Evolutionary conservation across 1,139 yeast genomes (phyloP).

Genomic region (Yamadazyma friedrichii): DNA sequence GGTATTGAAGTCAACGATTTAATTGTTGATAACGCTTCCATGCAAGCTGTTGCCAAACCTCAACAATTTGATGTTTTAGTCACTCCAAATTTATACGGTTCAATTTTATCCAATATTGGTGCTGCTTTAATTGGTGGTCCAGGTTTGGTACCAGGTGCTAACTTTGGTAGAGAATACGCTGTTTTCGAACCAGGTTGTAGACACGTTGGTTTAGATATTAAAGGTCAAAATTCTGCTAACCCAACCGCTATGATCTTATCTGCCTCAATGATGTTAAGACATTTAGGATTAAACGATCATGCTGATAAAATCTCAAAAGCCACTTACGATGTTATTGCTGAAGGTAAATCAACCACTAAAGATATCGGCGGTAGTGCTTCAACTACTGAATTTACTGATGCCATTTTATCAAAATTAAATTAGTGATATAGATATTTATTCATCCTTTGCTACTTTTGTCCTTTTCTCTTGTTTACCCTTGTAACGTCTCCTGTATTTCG

Average conservation of each 20-base stretch:
- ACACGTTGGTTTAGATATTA: slow-evolving; percentile 96
- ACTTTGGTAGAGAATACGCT: slow-evolving; percentile 96
- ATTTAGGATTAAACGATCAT: slow-evolving; percentile 78
- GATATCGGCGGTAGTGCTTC: slow-evolving; percentile 90
- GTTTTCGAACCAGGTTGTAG: slow-evolving; percentile 99
- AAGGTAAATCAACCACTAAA: slow-evolving; percentile 73
- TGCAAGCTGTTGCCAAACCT: slow-evolving; percentile 98
- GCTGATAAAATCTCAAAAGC: slow-evolving; percentile 89
- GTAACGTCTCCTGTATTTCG: too few relatives aligned
- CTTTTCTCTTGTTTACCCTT: too few relatives aligned
- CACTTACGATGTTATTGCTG: slow-evolving; percentile 84
- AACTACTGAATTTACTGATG: slow-evolving; percentile 92
- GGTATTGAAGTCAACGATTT: slow-evolving; percentile 82
- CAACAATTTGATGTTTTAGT: slow-evolving; percentile 98
- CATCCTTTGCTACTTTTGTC: too few relatives aligned
- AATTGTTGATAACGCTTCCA: slow-evolving; percentile 98
- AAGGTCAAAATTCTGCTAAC: slow-evolving; percentile 93
- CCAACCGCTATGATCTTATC: slow-evolving; percentile 97
- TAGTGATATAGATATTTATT: slow-evolving; percentile 13
- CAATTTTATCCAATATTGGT: slow-evolving; percentile 95
- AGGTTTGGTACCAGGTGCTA: slow-evolving; percentile 97
- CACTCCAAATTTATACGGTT: slow-evolving; percentile 97
- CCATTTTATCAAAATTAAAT: slow-evolving; percentile 66
- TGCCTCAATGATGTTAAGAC: slow-evolving; percentile 88
- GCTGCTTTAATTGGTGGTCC: slow-evolving; percentile 99